Conservation (phyloP, 805 yeast genomes). For the Starmerella geochares region DNA sequence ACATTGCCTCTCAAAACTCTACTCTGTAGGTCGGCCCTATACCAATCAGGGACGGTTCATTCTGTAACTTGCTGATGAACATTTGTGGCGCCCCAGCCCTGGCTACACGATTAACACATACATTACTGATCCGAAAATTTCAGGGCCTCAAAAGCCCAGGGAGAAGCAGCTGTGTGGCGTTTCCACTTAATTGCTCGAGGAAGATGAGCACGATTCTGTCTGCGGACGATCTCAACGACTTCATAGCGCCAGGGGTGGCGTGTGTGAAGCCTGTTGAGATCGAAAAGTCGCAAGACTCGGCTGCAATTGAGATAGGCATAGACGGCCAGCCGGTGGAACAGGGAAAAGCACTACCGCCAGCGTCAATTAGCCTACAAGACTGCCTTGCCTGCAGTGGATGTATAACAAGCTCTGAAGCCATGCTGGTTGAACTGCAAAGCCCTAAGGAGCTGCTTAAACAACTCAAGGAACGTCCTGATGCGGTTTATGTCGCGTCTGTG, state of each 20-base stretch:
- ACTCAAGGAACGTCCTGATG: conserved; percentile 34
- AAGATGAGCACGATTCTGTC: conserved; percentile 18
- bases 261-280: conserved; percentile 78
- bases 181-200: background rate
- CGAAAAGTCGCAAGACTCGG: conserved; percentile 29
- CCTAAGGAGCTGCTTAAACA: conserved; percentile 65
- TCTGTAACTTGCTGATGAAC: no score
- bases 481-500: conserved; percentile 59
- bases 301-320: conserved; percentile 49
- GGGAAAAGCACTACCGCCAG: conserved; percentile 46
- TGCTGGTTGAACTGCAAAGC: conserved; percentile 80
- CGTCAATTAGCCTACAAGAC: conserved; percentile 81
- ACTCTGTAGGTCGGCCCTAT: no score
- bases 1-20: no score
- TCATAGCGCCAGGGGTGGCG: conserved; percentile 87
- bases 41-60: background rate
- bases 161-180: background rate
- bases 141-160: background rate
- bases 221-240: conserved; percentile 89
- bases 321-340: conserved; percentile 61
- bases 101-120: background rate
- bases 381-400: conserved; percentile 97
- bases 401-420: conserved; percentile 94
- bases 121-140: conserved; percentile 4
- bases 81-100: no score